Evolutionary conservation across 2,329 filamentous ascomycete genomes (phyloP).

Genomic region (Pestalotiopsis fici): DNA sequence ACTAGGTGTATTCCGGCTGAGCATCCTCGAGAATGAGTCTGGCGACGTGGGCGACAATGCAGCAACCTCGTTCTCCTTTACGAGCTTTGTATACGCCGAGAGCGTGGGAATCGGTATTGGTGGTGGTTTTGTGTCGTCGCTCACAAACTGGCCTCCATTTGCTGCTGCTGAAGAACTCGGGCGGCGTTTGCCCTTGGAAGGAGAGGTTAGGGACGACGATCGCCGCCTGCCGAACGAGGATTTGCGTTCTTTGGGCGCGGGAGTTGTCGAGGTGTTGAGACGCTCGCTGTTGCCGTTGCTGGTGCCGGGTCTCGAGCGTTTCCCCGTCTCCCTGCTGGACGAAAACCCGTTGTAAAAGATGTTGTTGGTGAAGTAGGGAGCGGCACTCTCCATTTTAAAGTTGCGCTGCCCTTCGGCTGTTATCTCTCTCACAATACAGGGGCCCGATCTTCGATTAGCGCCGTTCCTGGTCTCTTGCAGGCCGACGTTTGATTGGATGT

Average conservation of each 20-base stretch:
- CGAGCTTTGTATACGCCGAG: constrained; percentile 47
- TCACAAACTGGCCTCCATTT: constrained; percentile 33
- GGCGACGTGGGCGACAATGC: constrained; percentile 31
- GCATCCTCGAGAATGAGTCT: constrained; percentile 44
- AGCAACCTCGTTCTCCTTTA: constrained; percentile 28
- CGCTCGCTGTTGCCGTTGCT: constrained; percentile 31
- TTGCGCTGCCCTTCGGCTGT: background rate
- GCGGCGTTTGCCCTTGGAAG: constrained; percentile 36
- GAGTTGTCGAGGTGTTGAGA: constrained; percentile 14
- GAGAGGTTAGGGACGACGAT: constrained; percentile 47
- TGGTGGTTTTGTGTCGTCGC: constrained; percentile 50
- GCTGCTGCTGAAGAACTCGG: constrained; percentile 44
- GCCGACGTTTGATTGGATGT: constrained; percentile 1
- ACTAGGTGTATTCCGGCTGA: constrained; percentile 39
- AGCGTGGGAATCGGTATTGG: constrained; percentile 56
- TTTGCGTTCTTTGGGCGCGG: constrained; percentile 47
- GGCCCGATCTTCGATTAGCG: constrained; percentile 8
- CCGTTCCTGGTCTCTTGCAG: background rate
- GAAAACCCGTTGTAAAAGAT: constrained; percentile 18
- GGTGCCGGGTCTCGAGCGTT: constrained; percentile 34
- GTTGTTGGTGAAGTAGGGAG: constrained; percentile 29
- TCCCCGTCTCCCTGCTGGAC: constrained; percentile 12
- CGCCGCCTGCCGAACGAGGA: constrained; percentile 53
- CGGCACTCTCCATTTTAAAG: constrained; percentile 1
- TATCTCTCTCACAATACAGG: constrained; percentile 1